Percentiles rank a stretch among this genome's conserved stretches.
Conservation (phyloP, 768 basidiomycete species). For the Macrolepiota fuliginosa region DNA sequence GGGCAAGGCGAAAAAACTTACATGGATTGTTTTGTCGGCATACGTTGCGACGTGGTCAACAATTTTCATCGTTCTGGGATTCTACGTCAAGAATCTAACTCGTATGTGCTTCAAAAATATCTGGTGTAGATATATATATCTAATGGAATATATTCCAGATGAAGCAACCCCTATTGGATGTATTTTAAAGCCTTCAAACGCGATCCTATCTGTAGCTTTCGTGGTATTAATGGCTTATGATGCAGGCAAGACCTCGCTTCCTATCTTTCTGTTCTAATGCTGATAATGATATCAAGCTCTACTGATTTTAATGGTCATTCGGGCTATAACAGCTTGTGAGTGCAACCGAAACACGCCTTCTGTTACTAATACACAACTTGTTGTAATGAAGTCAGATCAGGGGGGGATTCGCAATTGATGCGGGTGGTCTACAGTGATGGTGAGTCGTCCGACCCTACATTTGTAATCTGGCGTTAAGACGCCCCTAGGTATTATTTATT, state of each 20-base stretch:
- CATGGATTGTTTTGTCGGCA: not conserved
- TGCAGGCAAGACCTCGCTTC: not conserved
- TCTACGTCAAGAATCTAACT: not conserved
- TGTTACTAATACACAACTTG: not conserved
- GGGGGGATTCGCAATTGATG: not conserved
- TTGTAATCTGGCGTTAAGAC: not conserved
- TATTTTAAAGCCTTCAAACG: not conserved
- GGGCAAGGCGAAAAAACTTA: not conserved
- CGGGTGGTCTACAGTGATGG: not conserved
- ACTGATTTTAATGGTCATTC: not conserved
- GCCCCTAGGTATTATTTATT: constrained; percentile 1
- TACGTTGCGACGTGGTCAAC: not conserved
- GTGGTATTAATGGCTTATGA: not conserved
- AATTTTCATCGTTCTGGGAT: not conserved
- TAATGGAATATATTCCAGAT: not conserved
- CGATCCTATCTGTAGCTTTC: not conserved
- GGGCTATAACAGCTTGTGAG: not conserved
- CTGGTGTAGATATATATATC: not conserved
- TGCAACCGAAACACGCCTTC: not conserved
- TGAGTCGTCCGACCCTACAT: not conserved
- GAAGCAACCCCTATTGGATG: not conserved
- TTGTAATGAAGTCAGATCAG: not conserved
- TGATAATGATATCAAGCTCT: not conserved
- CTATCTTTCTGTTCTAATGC: not conserved
- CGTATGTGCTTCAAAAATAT: not conserved